phyloP scores from a whole-genome alignment of 306 rosid genomes.

The Castanea crenata region DNA sequence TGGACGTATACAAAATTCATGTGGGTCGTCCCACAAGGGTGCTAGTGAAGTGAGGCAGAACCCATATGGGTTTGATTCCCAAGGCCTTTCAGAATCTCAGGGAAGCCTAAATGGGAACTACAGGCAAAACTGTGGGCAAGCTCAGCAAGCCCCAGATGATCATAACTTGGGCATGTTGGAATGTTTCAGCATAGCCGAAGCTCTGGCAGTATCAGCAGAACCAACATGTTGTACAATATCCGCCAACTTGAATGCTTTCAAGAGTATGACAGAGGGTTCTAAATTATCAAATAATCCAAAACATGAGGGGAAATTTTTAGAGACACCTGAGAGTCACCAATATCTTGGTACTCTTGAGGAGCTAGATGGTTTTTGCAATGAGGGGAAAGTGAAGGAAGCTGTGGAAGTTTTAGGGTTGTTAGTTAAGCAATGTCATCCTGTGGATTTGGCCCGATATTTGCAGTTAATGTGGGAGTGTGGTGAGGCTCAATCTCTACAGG shows the following conservation, averaged over 20 bases:
- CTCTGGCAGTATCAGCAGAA: constrained; percentile 41
- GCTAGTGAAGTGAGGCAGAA: constrained; percentile 27
- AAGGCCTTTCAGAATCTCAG: constrained; percentile 8
- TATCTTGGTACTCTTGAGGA: constrained; percentile 50
- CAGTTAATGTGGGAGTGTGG: no score
- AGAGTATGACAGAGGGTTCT: constrained; percentile 29
- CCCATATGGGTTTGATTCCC: constrained; percentile 23
- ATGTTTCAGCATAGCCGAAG: constrained; percentile 22
- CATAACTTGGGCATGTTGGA: constrained; percentile 14
- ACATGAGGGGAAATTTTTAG: constrained; percentile 28
- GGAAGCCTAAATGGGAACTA: no score
- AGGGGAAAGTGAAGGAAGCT: constrained; percentile 76
- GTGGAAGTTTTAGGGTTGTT: not conserved
- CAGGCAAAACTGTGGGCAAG: constrained; percentile 16
- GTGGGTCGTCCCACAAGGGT: constrained; percentile 22
- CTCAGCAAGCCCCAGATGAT: constrained; percentile 24
- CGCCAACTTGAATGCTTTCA: constrained; percentile 27
- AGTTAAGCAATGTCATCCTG: no score
- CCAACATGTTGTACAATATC: constrained; percentile 11
- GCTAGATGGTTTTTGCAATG: constrained; percentile 55
- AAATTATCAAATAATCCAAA: constrained; percentile 27
- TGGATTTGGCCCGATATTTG: no score
- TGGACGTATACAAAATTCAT: constrained; percentile 18
- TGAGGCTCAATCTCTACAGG: no score
- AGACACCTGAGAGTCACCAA: not conserved